Evolutionary conservation across 306 rosid species (phyloP).

Genomic region (Quercus variabilis): DNA sequence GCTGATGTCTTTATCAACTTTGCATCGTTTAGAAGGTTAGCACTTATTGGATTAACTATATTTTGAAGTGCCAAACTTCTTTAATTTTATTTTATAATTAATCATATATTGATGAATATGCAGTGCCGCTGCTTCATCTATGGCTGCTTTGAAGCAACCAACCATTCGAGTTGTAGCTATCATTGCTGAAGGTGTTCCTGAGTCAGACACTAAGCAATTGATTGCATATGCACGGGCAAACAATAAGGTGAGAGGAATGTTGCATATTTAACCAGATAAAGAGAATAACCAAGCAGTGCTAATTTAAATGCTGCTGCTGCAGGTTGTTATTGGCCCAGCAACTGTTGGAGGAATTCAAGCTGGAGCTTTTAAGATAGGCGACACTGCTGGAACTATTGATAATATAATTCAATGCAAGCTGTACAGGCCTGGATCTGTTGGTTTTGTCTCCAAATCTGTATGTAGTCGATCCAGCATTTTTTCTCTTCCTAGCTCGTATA

Average conservation of each 20-base stretch:
- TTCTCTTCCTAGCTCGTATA: slow-evolving; percentile 16
- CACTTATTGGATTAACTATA: slow-evolving; percentile 5
- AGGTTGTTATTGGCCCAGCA: slow-evolving; percentile 98
- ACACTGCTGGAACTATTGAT: slow-evolving; percentile 98
- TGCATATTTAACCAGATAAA: slow-evolving; percentile 14
- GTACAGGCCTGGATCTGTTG: slow-evolving; percentile 99
- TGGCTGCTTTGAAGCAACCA: slow-evolving; percentile 89
- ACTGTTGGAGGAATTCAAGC: slow-evolving; percentile 99
- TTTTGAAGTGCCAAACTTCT: background rate
- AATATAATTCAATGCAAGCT: slow-evolving; percentile 90
- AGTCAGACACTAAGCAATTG: slow-evolving; percentile 88
- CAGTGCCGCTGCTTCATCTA: slow-evolving; percentile 97
- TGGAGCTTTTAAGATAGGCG: slow-evolving; percentile 99
- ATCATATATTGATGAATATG: slow-evolving; percentile 22
- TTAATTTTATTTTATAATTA: slow-evolving; percentile 1
- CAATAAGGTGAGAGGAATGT: slow-evolving; percentile 65
- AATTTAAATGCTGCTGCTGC: slow-evolving; percentile 27
- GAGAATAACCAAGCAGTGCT: slow-evolving; percentile 15
- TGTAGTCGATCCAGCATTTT: slow-evolving; percentile 29
- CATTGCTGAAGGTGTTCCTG: slow-evolving; percentile 99
- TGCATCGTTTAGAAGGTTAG: slow-evolving; percentile 91
- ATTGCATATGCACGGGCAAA: slow-evolving; percentile 89
- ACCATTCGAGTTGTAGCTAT: slow-evolving; percentile 94
- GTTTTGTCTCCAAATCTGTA: slow-evolving; percentile 99
- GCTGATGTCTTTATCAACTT: slow-evolving; percentile 99